These are phyloP conservation scores for Cercospora beticola DNA, from an alignment of 2,329 filamentous ascomycete genomes.

Conservation along the genomic window DNA sequence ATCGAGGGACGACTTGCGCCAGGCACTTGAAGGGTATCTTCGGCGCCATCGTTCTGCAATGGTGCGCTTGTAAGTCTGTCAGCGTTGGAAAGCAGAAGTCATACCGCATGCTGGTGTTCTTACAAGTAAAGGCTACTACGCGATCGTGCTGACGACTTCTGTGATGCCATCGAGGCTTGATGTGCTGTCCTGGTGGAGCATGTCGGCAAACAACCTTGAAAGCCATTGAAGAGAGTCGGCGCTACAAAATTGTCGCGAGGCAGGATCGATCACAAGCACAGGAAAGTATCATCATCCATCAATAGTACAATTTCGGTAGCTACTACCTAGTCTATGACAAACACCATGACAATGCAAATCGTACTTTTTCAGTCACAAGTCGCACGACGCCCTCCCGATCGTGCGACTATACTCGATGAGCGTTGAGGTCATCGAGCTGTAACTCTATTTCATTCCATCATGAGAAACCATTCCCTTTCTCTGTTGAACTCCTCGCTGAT, in stretches of 20 bases:
- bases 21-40: neutral
- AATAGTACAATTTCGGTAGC: constrained; percentile 18
- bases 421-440: constrained; percentile 33
- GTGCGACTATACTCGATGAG: constrained; percentile 21
- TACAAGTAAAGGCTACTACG: neutral
- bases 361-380: constrained; percentile 11
- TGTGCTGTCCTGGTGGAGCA: neutral
- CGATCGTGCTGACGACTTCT: neutral
- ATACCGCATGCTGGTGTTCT: neutral
- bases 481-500: constrained; percentile 38
- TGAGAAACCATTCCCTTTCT: constrained; percentile 21
- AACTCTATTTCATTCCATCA: constrained; percentile 26
- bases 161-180: neutral
- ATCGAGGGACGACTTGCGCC: neutral
- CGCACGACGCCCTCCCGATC: constrained; percentile 19
- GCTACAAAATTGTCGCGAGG: neutral
- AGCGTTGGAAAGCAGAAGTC: neutral
- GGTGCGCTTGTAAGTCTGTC: neutral
- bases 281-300: constrained; percentile 13
- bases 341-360: constrained; percentile 15
- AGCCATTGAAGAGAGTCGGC: neutral
- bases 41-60: neutral
- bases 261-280: neutral
- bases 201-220: neutral
- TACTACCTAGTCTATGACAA: constrained; percentile 15